phyloP scores from a whole-genome alignment of 805 yeast genomes.

The Ogataea nitratoaversa region DNA sequence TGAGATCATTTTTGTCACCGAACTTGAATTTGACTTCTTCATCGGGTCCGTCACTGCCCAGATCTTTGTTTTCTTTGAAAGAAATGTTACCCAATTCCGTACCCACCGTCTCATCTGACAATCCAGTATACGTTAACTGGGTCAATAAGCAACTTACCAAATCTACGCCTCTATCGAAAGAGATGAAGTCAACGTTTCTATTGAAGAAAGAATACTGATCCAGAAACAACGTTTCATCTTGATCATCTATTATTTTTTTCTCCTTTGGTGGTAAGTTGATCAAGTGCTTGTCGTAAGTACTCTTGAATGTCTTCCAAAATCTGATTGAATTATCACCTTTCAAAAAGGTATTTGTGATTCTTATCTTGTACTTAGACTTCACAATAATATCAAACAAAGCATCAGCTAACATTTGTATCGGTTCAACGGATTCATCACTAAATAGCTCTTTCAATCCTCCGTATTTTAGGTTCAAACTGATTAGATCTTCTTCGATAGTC shows the following conservation, averaged over 20 bases:
- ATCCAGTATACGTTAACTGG: constrained; percentile 79
- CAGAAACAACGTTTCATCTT: constrained; percentile 31
- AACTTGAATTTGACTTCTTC: constrained; percentile 15
- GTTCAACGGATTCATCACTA: constrained; percentile 39
- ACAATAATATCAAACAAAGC: constrained; percentile 44
- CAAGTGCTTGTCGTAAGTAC: constrained; percentile 26
- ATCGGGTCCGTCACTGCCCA: constrained; percentile 7
- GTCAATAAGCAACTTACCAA: constrained; percentile 63
- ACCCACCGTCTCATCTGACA: constrained; percentile 68
- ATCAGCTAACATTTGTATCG: constrained; percentile 45
- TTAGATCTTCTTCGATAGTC: constrained; percentile 35
- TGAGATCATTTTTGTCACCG: constrained; percentile 39
- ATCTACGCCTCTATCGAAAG: constrained; percentile 77
- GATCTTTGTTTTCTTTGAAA: no score
- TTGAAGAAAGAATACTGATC: constrained; percentile 32
- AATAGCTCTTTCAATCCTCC: constrained; percentile 41
- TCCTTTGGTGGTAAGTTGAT: constrained; percentile 31
- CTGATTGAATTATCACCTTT: constrained; percentile 56
- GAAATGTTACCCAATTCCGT: constrained; percentile 38
- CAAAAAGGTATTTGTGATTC: constrained; percentile 51
- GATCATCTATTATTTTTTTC: constrained; percentile 28
- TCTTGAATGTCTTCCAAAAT: constrained; percentile 41
- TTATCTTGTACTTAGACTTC: constrained; percentile 36
- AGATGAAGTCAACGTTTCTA: constrained; percentile 62
- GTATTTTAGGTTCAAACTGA: constrained; percentile 36